Conservation (phyloP, 768 basidiomycete genomes). For the Chalciporus sphaerocephalus region DNA sequence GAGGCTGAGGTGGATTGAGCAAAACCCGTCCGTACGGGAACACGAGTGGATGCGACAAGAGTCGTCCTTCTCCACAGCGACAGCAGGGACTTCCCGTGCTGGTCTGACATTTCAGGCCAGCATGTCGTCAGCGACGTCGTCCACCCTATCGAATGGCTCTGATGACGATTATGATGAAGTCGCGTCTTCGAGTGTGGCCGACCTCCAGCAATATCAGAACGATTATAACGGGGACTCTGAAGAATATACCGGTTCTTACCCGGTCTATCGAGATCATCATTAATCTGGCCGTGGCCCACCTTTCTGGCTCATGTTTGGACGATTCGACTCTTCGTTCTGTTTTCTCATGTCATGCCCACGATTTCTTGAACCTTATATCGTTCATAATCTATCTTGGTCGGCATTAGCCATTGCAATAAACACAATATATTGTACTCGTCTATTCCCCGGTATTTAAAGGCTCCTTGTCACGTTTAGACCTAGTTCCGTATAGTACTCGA, state of each 20-base stretch:
- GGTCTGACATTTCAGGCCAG: constrained; percentile 35
- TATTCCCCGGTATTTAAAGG: constrained; percentile 20
- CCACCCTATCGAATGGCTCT: constrained; percentile 29
- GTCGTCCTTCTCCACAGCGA: constrained; percentile 9
- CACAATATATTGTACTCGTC: constrained; percentile 4
- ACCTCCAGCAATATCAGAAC: constrained; percentile 31
- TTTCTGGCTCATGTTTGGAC: neutral
- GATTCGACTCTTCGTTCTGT: neutral
- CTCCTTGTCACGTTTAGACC: constrained; percentile 10
- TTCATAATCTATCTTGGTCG: constrained; percentile 12
- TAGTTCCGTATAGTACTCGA: constrained; percentile 55
- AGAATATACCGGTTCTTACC: constrained; percentile 12
- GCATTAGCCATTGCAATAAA: constrained; percentile 1
- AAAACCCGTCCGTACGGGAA: constrained; percentile 31
- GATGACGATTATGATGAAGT: constrained; percentile 35
- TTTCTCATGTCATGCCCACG: constrained; percentile 1
- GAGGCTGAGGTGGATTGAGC: constrained; percentile 40
- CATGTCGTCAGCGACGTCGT: constrained; percentile 35
- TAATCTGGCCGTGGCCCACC: neutral
- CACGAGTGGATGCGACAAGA: constrained; percentile 25
- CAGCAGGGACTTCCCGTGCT: constrained; percentile 15
- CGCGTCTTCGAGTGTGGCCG: constrained; percentile 27
- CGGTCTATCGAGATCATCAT: constrained; percentile 5
- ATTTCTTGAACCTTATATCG: constrained; percentile 15
- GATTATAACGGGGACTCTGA: constrained; percentile 13